Conservation (phyloP, 1,284 basidiomycete genomes). For the Moesziomyces parantarcticus region DNA sequence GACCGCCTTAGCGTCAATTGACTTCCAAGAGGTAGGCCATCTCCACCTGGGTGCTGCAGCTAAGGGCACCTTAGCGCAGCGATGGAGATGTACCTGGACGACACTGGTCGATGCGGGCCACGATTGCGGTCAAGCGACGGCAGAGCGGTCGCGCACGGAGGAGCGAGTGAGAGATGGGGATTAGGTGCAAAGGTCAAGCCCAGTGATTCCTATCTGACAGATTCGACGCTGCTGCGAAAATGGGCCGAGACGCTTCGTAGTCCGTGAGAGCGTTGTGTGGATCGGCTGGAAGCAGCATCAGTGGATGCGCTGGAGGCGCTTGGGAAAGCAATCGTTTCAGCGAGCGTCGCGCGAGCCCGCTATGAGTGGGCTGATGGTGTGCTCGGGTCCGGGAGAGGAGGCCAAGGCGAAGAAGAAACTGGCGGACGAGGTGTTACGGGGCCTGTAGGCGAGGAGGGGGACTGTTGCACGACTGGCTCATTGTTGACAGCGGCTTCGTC, state of each 20-base stretch:
- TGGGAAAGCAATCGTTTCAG: neutral
- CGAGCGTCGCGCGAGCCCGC: slow-evolving; percentile 27
- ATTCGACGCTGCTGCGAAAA: slow-evolving; percentile 11
- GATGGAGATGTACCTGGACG: slow-evolving; percentile 26
- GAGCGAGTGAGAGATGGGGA: neutral
- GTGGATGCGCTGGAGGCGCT: neutral
- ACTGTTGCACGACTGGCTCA: slow-evolving; percentile 28
- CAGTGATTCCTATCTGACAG: slow-evolving; percentile 11
- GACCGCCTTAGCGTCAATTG: slow-evolving; percentile 86
- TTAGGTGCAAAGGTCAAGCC: slow-evolving; percentile 14
- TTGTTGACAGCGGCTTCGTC: neutral
- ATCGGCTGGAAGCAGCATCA: too few species aligned
- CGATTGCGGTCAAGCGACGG: slow-evolving; percentile 16
- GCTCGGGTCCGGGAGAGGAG: slow-evolving; percentile 3
- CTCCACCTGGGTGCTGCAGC: slow-evolving; percentile 80
- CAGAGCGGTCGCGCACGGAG: slow-evolving; percentile 10
- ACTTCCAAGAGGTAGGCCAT: slow-evolving; percentile 79
- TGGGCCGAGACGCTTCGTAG: neutral
- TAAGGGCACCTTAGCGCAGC: slow-evolving; percentile 68
- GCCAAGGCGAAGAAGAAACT: slow-evolving; percentile 34
- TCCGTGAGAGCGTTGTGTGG: too few species aligned
- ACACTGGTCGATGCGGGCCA: slow-evolving; percentile 11
- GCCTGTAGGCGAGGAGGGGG: slow-evolving; percentile 26
- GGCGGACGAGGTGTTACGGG: slow-evolving; percentile 37
- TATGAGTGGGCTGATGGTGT: slow-evolving; percentile 10